A percentile compares a stretch with the other conserved stretches of the same genome.
These are phyloP conservation scores for Trypanosoma scelopori DNA, from an alignment of 208 protist genomes.

Conservation along the genomic window DNA sequence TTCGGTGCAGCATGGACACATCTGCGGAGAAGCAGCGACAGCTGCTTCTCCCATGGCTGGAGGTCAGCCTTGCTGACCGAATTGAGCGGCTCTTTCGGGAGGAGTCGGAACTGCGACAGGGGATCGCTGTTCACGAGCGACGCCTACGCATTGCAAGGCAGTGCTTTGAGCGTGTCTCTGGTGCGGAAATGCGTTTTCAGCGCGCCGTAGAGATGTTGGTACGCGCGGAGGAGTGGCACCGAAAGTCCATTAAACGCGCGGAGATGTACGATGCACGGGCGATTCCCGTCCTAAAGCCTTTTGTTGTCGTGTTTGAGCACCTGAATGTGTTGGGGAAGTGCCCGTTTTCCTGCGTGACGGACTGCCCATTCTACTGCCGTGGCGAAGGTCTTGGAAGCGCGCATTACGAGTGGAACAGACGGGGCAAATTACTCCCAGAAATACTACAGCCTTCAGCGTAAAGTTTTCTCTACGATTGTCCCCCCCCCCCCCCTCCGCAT, in stretches of 20 bases:
- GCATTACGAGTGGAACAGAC: slow-evolving; percentile 20
- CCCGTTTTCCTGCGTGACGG: slow-evolving; percentile 22
- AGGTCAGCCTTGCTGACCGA: neutral
- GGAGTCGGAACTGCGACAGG: slow-evolving; percentile 9
- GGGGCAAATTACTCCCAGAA: neutral
- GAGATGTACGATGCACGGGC: slow-evolving; percentile 24
- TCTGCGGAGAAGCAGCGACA: neutral
- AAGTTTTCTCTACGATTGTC: neutral
- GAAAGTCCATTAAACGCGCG: slow-evolving; percentile 14
- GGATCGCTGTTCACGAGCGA: slow-evolving; percentile 12
- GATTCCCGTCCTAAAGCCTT: slow-evolving; percentile 20
- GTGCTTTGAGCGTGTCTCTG: slow-evolving; percentile 21
- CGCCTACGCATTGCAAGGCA: slow-evolving; percentile 10
- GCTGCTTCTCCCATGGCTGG: slow-evolving; percentile 13
- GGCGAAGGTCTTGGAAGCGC: slow-evolving; percentile 13
- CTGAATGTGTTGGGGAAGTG: slow-evolving; percentile 23
- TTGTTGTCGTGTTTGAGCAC: slow-evolving; percentile 15
- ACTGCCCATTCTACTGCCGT: slow-evolving; percentile 29
- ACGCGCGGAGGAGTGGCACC: slow-evolving; percentile 6
- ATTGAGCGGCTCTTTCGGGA: slow-evolving; percentile 16
- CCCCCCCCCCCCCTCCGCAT: too few relatives aligned
- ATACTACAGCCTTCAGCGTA: too few relatives aligned
- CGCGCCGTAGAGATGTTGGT: slow-evolving; percentile 13
- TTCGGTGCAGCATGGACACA: slow-evolving; percentile 3
- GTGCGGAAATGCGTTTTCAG: slow-evolving; percentile 24